Evolutionary conservation across 1,139 yeast genomes (phyloP).

Genomic region (Taiozyma onychis): DNA sequence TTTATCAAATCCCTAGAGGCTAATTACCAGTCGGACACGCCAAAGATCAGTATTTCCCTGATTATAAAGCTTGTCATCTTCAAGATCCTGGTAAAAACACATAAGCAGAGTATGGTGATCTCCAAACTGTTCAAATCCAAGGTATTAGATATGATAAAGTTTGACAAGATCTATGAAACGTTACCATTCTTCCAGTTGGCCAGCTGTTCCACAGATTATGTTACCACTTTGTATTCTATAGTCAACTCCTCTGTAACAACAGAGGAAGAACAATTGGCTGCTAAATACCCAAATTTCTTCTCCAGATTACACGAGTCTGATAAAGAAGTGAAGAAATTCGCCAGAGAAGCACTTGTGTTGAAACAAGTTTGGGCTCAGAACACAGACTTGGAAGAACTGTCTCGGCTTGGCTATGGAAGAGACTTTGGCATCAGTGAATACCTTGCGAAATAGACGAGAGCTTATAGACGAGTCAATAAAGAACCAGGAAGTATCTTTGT

Average conservation of each 20-base stretch:
- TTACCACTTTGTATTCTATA: constrained; percentile 3
- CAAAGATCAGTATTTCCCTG: constrained; percentile 6
- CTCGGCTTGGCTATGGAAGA: background rate
- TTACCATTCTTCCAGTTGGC: constrained; percentile 8
- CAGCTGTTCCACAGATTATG: background rate
- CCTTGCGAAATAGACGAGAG: background rate
- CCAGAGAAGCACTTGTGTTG: constrained; percentile 4
- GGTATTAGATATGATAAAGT: constrained; percentile 1
- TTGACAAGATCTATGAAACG: constrained; percentile 12
- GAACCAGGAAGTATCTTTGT: background rate
- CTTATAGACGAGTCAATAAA: background rate
- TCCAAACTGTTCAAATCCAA: background rate
- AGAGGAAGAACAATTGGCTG: constrained; percentile 11
- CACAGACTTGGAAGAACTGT: background rate
- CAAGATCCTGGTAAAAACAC: constrained; percentile 16
- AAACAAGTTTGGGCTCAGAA: background rate
- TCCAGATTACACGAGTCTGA: constrained; percentile 11
- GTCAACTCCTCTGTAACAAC: background rate
- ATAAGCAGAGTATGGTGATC: constrained; percentile 11
- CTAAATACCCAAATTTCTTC: constrained; percentile 18
- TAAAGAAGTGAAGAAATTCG: constrained; percentile 5
- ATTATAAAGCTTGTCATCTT: constrained; percentile 12
- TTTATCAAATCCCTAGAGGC: constrained; percentile 3
- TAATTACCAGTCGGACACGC: constrained; percentile 2
- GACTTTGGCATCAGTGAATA: background rate